Base-by-base conservation (phyloP, 2,329 filamentous ascomycete genomes). In the Phoma sp. region DNA sequence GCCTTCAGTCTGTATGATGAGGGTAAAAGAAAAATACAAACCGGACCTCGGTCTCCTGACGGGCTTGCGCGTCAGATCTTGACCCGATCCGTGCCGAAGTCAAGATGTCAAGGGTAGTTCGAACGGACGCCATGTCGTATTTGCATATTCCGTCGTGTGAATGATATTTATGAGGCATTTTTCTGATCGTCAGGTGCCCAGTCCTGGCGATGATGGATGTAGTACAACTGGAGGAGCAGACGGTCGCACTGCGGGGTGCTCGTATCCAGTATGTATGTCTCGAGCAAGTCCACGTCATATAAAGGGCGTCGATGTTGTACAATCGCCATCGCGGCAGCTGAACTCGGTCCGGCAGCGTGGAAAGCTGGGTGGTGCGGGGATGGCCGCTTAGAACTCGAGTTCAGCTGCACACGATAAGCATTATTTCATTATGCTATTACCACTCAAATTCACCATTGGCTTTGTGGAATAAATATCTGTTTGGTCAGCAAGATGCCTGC, bases 401-500 rank as follows among this genome's bases (percentile, higher is more conserved):
- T 65, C 61, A 64, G 62, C 62, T 65, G 55, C 52, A 56, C 36
- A 36, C 50, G 25, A 42, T 62, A 57, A 64, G 57, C 54, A 51
- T 47, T 46, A 46, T 56, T 47, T 59, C 50, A 40, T 49, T 48
- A 55, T 43, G 53, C 37, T 51, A 58, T 78, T 85, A 99, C 95
- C 95, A 99, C 77, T 99, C 95, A 66, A 97, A 98, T 78, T 98
- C 95, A 68, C 95, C 95, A 38, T 89, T 92, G 20, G 93, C 95
- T 78, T 98, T 98, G 81, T 96, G 92, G 80, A 99, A 99, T 62
- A 99, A 90, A 72, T 96, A 96, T 76, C 84, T 87, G 62, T 9
- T 33, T 46, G 14, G 62, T 62, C 47, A 64, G 58, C n/a, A 42
- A 6, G 1, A 2, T 11, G 2, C 18, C 11, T 30, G 17, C 0